Evolutionary conservation across 1,284 basidiomycete species (phyloP), one percentile per base, ranked within the genome.

Genomic region (Schizopora paradoxa): DNA sequence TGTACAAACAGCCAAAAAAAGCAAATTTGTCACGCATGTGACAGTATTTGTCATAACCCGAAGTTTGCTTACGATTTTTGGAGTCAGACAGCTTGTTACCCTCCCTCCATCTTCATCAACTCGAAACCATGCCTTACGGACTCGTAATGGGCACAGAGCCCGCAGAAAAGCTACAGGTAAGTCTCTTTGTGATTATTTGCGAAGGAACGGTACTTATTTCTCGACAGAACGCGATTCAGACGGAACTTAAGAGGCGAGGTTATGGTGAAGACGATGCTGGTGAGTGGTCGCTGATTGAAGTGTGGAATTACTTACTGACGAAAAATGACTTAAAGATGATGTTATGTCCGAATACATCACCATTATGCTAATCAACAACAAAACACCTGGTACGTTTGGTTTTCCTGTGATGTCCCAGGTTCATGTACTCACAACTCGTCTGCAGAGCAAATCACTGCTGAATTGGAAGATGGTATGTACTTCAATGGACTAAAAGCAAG

Each of bases 281-380:
- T 86, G 53, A 52, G 78, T 66, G 52, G 54, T 53, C n/a, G n/a
- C n/a, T n/a, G n/a, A n/a, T n/a, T n/a, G n/a, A n/a, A n/a, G n/a
- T n/a, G n/a, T n/a, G n/a, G n/a, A 38, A 44, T 47, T 44, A 37
- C 25, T 44, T 18, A 26, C 29, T n/a, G 19, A 38, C 47, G 23
- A 47, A 18, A 6, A 21, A 6, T 2, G 8, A 40, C 48, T 38
- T 50, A n/a, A n/a, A 86, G 88, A 91, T 63, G 75, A 79, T n/a
- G 85, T 89, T 54, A 91, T 91, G 88, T 86, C 87, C 5, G 89
- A 92, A 62, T 92, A 90, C 59, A 89, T 91, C 51, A 87, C 87
- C 18, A 91, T 92, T 53, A 91, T 92, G 89, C 77, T 92, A 40
- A 90, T 91, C 51, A 92, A 92, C 62, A 86, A 88, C 66, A 92